phyloP scores from a whole-genome alignment of 1,284 basidiomycete genomes.

The Hypsizygus ulmarius region DNA sequence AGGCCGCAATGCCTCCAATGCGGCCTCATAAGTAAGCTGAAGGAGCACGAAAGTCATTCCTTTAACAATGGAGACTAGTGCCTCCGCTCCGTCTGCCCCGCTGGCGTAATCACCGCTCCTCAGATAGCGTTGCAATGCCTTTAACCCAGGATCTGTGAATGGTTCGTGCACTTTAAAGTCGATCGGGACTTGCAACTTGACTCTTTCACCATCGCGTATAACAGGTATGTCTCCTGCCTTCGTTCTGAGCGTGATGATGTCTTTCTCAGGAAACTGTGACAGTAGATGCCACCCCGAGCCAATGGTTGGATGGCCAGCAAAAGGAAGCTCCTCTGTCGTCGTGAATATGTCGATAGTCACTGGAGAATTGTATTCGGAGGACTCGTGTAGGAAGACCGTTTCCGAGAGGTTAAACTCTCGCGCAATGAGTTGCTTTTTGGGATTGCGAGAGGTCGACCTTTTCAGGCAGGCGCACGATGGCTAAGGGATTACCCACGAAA shows the following conservation, averaged over 20 bases:
- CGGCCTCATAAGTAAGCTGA: conserved; percentile 36
- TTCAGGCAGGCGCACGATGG: conserved; percentile 37
- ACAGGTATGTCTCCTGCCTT: conserved; percentile 43
- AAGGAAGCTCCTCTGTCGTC: conserved; percentile 37
- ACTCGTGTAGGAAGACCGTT: conserved; percentile 40
- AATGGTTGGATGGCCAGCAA: conserved; percentile 45
- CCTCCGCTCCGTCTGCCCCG: conserved; percentile 30
- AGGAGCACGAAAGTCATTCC: conserved; percentile 45
- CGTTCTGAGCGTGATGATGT: conserved; percentile 32
- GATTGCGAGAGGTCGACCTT: conserved; percentile 29
- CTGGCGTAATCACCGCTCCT: conserved; percentile 32
- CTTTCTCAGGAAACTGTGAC: conserved; percentile 21
- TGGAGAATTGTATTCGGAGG: conserved; percentile 17
- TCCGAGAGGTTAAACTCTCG: conserved; percentile 48
- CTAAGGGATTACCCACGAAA: conserved; percentile 43
- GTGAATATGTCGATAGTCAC: conserved; percentile 43
- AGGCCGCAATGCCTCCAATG: conserved; percentile 30
- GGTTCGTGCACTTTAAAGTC: conserved; percentile 39
- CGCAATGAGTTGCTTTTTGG: conserved; percentile 41
- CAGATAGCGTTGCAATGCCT: conserved; percentile 29
- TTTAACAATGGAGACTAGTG: conserved; percentile 43
- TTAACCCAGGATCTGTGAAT: conserved; percentile 24
- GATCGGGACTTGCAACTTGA: conserved; percentile 36
- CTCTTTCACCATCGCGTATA: conserved; percentile 22
- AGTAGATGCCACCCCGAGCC: conserved; percentile 41